Evolutionary conservation across 148 eudicot genomes (phyloP).

Genomic region (Dianthus caryophyllus): DNA sequence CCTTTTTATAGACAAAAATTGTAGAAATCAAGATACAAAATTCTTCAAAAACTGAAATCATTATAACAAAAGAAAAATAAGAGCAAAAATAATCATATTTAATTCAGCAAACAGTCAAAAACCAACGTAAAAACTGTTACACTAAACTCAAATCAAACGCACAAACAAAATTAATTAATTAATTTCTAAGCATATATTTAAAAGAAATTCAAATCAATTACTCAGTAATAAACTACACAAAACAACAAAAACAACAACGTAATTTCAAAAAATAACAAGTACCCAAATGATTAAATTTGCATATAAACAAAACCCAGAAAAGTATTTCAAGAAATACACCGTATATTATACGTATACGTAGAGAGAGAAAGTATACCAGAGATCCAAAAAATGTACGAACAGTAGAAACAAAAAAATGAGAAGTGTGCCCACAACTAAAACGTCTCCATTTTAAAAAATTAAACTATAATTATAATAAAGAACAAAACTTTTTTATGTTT

Average conservation of each 20-base stretch:
- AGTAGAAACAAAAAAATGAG: slow-evolving; percentile 11
- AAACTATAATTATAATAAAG: slow-evolving; percentile 4
- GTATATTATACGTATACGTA: background rate
- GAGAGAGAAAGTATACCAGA: slow-evolving; percentile 19
- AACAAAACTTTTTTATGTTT: background rate
- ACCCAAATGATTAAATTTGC: slow-evolving; percentile 12
- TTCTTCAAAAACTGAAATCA: background rate
- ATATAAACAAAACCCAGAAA: slow-evolving; percentile 17
- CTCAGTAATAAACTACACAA: no score
- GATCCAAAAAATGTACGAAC: slow-evolving; percentile 21
- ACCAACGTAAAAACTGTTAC: slow-evolving; percentile 7
- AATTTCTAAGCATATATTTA: background rate
- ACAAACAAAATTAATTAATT: background rate
- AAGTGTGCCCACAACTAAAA: no score
- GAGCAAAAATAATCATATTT: background rate
- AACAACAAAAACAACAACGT: background rate
- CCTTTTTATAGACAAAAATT: no score
- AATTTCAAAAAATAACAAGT: background rate
- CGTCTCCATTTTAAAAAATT: slow-evolving; percentile 2
- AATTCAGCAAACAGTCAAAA: no score
- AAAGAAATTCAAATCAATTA: background rate
- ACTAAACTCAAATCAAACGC: background rate
- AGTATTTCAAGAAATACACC: background rate
- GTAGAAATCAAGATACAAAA: slow-evolving; percentile 11
- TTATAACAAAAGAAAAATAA: background rate